Evolutionary conservation across 306 rosid genomes (phyloP).

Genomic region (Pterocarpus macrocarpus): DNA sequence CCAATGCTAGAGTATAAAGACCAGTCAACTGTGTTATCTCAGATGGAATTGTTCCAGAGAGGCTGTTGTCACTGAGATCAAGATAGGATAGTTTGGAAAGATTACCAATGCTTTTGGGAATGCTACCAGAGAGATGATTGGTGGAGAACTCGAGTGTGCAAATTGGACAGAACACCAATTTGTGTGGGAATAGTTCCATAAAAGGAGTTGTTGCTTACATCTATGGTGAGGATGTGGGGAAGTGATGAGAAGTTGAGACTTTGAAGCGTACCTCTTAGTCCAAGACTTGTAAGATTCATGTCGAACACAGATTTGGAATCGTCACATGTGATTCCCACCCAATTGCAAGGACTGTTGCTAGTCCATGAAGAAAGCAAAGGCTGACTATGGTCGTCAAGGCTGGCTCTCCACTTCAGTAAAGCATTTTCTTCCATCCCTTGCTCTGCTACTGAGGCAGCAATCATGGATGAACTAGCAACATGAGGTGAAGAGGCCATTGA

Average conservation of each 20-base stretch:
- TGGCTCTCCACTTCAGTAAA: conserved; percentile 40
- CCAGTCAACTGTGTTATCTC: not conserved
- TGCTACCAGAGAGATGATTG: too few relatives aligned
- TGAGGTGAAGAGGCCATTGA: not conserved
- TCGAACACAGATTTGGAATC: not conserved
- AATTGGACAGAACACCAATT: not conserved
- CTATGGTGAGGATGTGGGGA: not conserved
- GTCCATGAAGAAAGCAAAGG: conserved; percentile 31
- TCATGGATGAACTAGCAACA: not conserved
- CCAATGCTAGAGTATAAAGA: not conserved
- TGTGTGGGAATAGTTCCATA: conserved; percentile 32
- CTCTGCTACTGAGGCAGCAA: not conserved
- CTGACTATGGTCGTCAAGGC: conserved; percentile 22
- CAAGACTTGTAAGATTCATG: not conserved
- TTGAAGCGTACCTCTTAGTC: conserved; percentile 31
- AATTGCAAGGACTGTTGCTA: conserved; percentile 23
- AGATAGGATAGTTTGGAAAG: conserved; percentile 14
- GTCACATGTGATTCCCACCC: conserved; percentile 38
- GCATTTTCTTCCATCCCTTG: conserved; percentile 22
- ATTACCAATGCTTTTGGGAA: too few relatives aligned
- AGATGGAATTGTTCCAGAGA: not conserved
- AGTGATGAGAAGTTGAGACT: conserved; percentile 37
- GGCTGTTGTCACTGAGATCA: not conserved
- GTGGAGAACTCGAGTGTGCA: too few relatives aligned
- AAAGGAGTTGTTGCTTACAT: not conserved